A percentile compares a stretch with the other conserved stretches of the same genome.
Evolutionary conservation across 192 early-diverging fungal genomes (phyloP).

Genomic region (Podila horticola): DNA sequence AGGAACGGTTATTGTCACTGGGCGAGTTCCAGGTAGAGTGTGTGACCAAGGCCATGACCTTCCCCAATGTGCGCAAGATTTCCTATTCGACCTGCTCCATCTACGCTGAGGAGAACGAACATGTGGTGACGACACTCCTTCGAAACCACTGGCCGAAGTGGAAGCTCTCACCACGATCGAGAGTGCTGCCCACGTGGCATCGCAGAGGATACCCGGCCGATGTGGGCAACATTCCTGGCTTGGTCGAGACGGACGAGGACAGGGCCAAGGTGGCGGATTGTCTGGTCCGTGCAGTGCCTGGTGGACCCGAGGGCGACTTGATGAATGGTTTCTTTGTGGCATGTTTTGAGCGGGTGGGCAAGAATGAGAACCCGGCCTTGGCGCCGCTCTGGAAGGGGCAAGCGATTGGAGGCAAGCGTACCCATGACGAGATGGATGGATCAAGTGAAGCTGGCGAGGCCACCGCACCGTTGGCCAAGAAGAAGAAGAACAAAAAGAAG

Average conservation of each 20-base stretch:
- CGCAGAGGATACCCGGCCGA: slow-evolving; percentile 76
- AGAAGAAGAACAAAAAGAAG: slow-evolving; percentile 52
- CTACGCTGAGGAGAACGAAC: slow-evolving; percentile 92
- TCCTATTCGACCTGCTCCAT: slow-evolving; percentile 98
- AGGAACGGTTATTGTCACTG: slow-evolving; percentile 74
- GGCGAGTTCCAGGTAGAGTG: slow-evolving; percentile 88
- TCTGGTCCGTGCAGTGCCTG: slow-evolving; percentile 72
- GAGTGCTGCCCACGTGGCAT: slow-evolving; percentile 83
- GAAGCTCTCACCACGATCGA: slow-evolving; percentile 67
- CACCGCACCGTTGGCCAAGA: background rate
- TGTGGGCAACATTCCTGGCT: slow-evolving; percentile 51
- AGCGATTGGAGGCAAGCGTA: slow-evolving; percentile 26
- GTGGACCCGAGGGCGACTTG: slow-evolving; percentile 84
- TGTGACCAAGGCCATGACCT: slow-evolving; percentile 87
- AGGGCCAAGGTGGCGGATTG: slow-evolving; percentile 49
- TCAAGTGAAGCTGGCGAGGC: background rate
- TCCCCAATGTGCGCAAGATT: slow-evolving; percentile 85
- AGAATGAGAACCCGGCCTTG: slow-evolving; percentile 17
- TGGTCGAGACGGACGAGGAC: slow-evolving; percentile 41
- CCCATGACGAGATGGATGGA: slow-evolving; percentile 10
- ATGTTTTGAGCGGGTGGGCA: slow-evolving; percentile 78
- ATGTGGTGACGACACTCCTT: slow-evolving; percentile 84
- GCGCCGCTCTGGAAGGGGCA: slow-evolving; percentile 26
- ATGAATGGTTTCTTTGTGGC: slow-evolving; percentile 99
- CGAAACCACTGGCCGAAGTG: slow-evolving; percentile 48